These are phyloP conservation scores for Penicillium italicum DNA, from an alignment of 2,329 filamentous ascomycete genomes.

Conservation along the genomic window DNA sequence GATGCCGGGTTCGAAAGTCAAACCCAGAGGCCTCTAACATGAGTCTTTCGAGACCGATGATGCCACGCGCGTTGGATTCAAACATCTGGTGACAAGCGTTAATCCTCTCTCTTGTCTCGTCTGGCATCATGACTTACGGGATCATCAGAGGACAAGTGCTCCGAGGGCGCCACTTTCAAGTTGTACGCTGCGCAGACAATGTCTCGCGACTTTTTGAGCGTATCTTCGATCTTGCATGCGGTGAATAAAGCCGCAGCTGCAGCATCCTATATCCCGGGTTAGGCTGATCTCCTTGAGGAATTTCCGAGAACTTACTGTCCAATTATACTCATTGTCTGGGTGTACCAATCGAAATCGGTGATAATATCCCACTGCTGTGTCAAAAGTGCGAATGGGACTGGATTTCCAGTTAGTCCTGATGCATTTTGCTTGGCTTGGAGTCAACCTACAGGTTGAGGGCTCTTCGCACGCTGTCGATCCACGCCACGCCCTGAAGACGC, in stretches of 20 bases:
- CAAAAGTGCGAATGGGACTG: slow-evolving; percentile 85
- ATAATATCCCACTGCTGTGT: slow-evolving; percentile 87
- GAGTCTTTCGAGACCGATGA: slow-evolving; percentile 85
- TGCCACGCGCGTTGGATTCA: slow-evolving; percentile 70
- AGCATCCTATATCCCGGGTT: slow-evolving; percentile 60
- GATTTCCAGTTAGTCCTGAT: slow-evolving; percentile 5
- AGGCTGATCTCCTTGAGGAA: background rate
- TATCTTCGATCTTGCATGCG: slow-evolving; percentile 97
- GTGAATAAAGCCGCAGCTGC: slow-evolving; percentile 85
- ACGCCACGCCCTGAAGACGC: slow-evolving; percentile 78
- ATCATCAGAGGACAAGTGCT: slow-evolving; percentile 74
- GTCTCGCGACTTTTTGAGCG: slow-evolving; percentile 91
- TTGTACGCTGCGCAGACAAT: slow-evolving; percentile 90
- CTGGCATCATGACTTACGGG: slow-evolving; percentile 53
- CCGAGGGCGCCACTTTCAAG: slow-evolving; percentile 65
- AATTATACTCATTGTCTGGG: slow-evolving; percentile 80
- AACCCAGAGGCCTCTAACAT: slow-evolving; percentile 92
- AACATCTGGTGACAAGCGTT: slow-evolving; percentile 58
- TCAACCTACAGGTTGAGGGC: slow-evolving; percentile 69
- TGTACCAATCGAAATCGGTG: slow-evolving; percentile 89
- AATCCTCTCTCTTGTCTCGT: background rate
- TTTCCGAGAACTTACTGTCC: slow-evolving; percentile 43
- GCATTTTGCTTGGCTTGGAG: slow-evolving; percentile 1
- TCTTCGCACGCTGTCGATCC: slow-evolving; percentile 81
- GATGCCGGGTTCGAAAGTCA: slow-evolving; percentile 86